Evolutionary conservation across 805 yeast species (phyloP).

Genomic region (Tetrapisispora taiwanensis): DNA sequence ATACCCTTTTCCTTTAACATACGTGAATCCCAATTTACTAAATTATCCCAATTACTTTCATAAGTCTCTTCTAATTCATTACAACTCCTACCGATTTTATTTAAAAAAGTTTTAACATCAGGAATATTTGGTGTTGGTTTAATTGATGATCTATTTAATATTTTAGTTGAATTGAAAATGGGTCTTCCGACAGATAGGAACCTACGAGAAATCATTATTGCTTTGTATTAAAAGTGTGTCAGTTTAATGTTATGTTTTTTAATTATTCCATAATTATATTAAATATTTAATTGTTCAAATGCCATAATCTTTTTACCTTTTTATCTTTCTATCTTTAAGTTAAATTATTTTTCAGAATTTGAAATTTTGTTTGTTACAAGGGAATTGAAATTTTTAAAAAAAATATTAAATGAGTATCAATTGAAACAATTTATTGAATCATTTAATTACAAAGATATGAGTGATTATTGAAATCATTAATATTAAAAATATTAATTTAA

Average conservation of each 20-base stretch:
- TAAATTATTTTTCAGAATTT: too few species aligned
- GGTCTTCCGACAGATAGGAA: background rate
- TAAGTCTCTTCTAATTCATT: constrained; percentile 65
- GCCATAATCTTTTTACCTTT: too few species aligned
- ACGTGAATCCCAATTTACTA: constrained; percentile 46
- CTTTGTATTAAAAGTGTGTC: background rate
- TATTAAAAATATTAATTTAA: too few species aligned
- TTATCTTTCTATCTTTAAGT: too few species aligned
- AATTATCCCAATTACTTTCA: constrained; percentile 52
- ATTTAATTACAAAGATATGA: too few species aligned
- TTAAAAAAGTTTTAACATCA: constrained; percentile 63
- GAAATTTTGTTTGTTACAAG: background rate
- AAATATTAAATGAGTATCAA: background rate
- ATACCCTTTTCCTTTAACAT: constrained; percentile 68
- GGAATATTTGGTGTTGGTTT: constrained; percentile 46
- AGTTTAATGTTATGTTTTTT: too few species aligned
- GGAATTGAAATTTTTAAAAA: background rate
- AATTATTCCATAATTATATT: too few species aligned
- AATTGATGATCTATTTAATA: constrained; percentile 28
- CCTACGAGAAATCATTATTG: constrained; percentile 1
- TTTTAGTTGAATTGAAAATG: background rate
- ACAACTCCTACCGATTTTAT: constrained; percentile 68
- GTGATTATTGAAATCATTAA: too few species aligned
- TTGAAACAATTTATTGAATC: background rate
- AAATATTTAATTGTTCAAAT: too few species aligned